Evolutionary conservation across 75 land plant species (phyloP), one percentile per base, ranked within the genome.

Genomic region (Sequoia sempervirens): DNA sequence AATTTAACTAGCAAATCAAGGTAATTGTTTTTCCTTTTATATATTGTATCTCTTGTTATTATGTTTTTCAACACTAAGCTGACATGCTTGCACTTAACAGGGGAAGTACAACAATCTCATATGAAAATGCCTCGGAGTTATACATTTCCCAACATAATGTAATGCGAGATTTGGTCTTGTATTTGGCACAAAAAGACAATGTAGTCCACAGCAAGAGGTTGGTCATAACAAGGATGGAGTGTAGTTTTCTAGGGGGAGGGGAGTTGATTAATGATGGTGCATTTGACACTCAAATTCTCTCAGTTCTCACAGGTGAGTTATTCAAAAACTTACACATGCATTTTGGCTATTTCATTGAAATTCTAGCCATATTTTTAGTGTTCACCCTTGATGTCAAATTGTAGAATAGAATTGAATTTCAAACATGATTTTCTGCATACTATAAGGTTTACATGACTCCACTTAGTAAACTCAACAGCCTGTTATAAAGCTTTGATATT

Each of bases 121-220:
- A 89, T 81, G 81, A 91, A 58, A 50, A 50, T 50, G 52, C 52
- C 52, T 50, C 52, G 13, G 52, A 50, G 52, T 50, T 50, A 10
- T 50, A 84, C 32, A 88, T 89, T 32, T 86, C 87, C 28, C 92
- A 91, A 41, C 94, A 93, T 82, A 91, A 93, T 87, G 86, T 91
- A 1, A 72, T 91, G 66, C 83, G 94, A 87, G 94, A 91, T 70
- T 86, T 93, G 75, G 92, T 90, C 82, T 84, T 91, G 68, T 73
- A 89, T 75, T 1, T 88, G 40, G 82, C 80, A 66, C 84, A 79
- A 40, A 78, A 23, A 1, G 90, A 82, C 13, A 14, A 28, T 2
- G 13, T 87, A 64, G 85, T 86, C 18, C 75, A 84, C 14, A 78
- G 90, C 20, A 87, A 54, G 73, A 84, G 94, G 79, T 81, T 93